Percentiles rank a stretch among this genome's conserved stretches.
phyloP scores from a whole-genome alignment of 805 yeast genomes.

The Barnettozyma sucrosica region DNA sequence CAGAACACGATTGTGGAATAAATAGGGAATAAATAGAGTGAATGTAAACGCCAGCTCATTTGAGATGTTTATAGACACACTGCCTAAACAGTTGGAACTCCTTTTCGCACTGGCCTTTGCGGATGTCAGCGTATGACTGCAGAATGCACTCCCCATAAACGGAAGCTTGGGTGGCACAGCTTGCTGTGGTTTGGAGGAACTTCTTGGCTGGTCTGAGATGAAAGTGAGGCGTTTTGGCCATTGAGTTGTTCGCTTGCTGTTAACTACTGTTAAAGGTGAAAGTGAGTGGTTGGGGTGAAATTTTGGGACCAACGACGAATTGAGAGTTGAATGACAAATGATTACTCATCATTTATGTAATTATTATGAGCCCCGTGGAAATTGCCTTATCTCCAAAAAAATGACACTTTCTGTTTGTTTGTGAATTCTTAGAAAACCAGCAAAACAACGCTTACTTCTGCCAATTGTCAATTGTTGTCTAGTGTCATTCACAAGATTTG shows the following conservation, averaged over 20 bases:
- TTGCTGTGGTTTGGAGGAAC: constrained; percentile 34
- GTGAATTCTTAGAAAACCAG: not conserved
- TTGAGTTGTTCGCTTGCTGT: not conserved
- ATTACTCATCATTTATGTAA: not conserved
- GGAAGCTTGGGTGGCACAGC: constrained; percentile 37
- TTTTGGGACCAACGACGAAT: not conserved
- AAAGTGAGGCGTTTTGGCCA: constrained; percentile 9
- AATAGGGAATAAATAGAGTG: not conserved
- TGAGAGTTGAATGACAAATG: not conserved
- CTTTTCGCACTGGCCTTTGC: constrained; percentile 45
- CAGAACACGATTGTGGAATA: not conserved
- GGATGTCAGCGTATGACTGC: constrained; percentile 41
- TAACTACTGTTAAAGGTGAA: not conserved
- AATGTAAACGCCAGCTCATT: not conserved
- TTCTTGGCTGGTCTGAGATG: constrained; percentile 37
- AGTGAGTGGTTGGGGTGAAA: not conserved
- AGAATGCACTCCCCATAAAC: constrained; percentile 54
- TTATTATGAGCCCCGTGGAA: constrained; percentile 1
- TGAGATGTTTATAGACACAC: constrained; percentile 37
- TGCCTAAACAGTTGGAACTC: constrained; percentile 45
- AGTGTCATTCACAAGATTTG: not conserved
- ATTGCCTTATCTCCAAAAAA: not conserved
- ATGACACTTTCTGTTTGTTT: constrained; percentile 3
- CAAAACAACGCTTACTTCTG: not conserved
- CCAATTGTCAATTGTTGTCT: not conserved